Conservation (phyloP, 2,329 filamentous ascomycete genomes). For the Fonsecaea multimorphosa region DNA sequence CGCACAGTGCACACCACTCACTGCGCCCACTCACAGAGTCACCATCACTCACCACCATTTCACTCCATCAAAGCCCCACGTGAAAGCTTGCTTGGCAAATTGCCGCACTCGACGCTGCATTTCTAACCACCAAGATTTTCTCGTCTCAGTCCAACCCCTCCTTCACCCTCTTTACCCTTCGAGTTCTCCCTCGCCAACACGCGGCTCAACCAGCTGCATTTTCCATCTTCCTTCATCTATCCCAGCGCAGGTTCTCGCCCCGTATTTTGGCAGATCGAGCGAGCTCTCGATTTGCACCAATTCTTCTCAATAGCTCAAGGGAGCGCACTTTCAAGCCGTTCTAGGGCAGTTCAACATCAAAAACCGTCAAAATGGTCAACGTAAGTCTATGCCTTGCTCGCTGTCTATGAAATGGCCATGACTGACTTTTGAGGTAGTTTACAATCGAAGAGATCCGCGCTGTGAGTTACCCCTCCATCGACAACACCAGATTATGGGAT, state of each 20-base stretch:
- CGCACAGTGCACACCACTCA: too few relatives aligned
- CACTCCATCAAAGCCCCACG: background rate
- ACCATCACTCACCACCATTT: background rate
- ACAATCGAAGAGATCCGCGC: slow-evolving; percentile 83
- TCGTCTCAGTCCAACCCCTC: slow-evolving; percentile 11
- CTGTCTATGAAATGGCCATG: slow-evolving; percentile 42
- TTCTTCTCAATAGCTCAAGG: slow-evolving; percentile 35
- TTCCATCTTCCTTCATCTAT: slow-evolving; percentile 15
- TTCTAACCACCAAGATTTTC: slow-evolving; percentile 16
- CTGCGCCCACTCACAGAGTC: too few relatives aligned
- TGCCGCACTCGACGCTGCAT: slow-evolving; percentile 14
- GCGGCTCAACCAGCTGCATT: slow-evolving; percentile 20
- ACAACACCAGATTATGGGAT: background rate
- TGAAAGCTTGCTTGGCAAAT: slow-evolving; percentile 14
- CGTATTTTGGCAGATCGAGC: slow-evolving; percentile 29
- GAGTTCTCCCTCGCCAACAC: slow-evolving; percentile 12
- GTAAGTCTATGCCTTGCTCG: slow-evolving; percentile 57
- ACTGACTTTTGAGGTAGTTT: slow-evolving; percentile 69
- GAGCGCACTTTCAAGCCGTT: slow-evolving; percentile 36
- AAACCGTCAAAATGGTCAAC: slow-evolving; percentile 98
- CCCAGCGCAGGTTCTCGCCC: slow-evolving; percentile 25
- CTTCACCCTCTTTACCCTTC: slow-evolving; percentile 10
- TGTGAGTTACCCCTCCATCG: slow-evolving; percentile 24
- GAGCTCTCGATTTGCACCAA: slow-evolving; percentile 31
- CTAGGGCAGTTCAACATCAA: slow-evolving; percentile 45